These are phyloP conservation scores for Uromyces viciae-fabae DNA, from an alignment of 1,284 basidiomycete genomes.

Conservation along the genomic window DNA sequence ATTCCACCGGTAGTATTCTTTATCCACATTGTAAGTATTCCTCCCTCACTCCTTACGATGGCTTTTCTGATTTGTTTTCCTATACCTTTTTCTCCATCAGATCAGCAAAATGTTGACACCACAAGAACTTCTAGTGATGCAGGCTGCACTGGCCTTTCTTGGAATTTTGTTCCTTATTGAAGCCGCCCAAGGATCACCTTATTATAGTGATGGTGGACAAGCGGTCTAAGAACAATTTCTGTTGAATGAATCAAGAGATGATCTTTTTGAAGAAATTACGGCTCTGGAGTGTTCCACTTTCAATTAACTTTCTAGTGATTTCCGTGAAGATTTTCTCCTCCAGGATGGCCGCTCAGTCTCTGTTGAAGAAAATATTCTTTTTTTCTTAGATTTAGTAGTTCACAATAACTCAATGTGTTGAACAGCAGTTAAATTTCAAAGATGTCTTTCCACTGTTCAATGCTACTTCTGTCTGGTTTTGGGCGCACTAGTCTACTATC, in stretches of 20 bases:
- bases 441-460: neutral
- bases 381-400: neutral
- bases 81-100: too few species aligned
- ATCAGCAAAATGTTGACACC: too few species aligned
- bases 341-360: neutral
- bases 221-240: neutral
- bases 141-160: too few species aligned
- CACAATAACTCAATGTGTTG: neutral
- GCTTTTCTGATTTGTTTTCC: too few species aligned
- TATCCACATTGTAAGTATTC: too few species aligned
- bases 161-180: too few species aligned
- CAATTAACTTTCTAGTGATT: neutral
- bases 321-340: neutral
- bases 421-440: neutral
- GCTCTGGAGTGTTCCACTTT: neutral
- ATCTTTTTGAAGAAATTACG: neutral
- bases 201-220: neutral
- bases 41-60: too few species aligned
- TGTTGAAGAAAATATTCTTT: neutral
- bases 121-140: too few species aligned
- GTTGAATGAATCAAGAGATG: neutral
- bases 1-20: too few species aligned
- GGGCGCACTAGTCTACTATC: neutral
- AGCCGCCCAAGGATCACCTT: too few species aligned
- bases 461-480: neutral